Conservation (phyloP, 2,329 filamentous ascomycete genomes). For the Pseudopithomyces chartarum region DNA sequence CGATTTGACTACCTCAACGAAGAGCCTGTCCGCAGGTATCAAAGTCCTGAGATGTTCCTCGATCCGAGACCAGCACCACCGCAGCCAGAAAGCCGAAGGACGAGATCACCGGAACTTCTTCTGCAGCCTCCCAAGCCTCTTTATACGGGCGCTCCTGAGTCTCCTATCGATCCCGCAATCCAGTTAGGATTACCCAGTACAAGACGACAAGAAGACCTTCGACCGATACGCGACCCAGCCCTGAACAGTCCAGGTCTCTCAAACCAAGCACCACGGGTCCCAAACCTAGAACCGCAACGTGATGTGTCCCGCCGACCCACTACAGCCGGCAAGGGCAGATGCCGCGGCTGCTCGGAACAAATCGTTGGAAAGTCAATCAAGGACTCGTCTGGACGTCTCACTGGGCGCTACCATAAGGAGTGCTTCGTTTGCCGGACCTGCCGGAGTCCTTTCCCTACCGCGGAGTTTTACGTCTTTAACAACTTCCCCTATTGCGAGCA, state of each 20-base stretch:
- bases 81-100: constrained; percentile 19
- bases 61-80: constrained; percentile 22
- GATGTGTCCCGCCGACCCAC: constrained; percentile 27
- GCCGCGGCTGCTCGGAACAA: constrained; percentile 76
- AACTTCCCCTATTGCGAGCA: constrained; percentile 89
- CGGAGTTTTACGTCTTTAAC: constrained; percentile 89
- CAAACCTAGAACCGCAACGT: constrained; percentile 21
- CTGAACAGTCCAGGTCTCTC: constrained; percentile 18
- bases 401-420: constrained; percentile 90
- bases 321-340: constrained; percentile 69
- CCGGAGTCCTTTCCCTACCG: constrained; percentile 76
- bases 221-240: constrained; percentile 19
- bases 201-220: constrained; percentile 19
- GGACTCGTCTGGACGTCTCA: constrained; percentile 88
- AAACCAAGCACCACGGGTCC: constrained; percentile 11
- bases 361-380: constrained; percentile 94
- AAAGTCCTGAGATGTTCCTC: constrained; percentile 37
- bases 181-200: constrained; percentile 36
- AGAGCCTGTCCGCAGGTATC: constrained; percentile 30
- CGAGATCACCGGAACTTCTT: constrained; percentile 24
- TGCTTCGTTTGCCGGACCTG: constrained; percentile 94
- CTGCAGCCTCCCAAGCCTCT: constrained; percentile 25
- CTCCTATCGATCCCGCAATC: constrained; percentile 48
- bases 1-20: constrained; percentile 27
- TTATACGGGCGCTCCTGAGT: constrained; percentile 36